These are phyloP conservation scores for Astraeus odoratus DNA, from an alignment of 768 basidiomycete genomes.

Conservation along the genomic window DNA sequence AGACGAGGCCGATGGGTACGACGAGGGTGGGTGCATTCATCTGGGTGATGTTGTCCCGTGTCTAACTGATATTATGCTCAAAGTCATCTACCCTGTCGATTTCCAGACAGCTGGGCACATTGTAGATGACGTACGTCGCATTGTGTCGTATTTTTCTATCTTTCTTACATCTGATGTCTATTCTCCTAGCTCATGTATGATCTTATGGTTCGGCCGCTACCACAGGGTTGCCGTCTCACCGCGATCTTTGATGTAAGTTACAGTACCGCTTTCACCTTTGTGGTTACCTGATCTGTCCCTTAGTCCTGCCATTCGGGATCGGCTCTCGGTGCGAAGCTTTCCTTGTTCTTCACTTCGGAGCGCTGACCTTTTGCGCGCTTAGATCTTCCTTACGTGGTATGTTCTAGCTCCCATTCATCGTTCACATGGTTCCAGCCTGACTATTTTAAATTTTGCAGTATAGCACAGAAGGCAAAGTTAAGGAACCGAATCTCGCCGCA, in stretches of 20 bases:
- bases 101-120: conserved; percentile 64
- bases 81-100: conserved; percentile 86
- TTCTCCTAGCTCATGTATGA: conserved; percentile 56
- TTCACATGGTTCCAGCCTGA: conserved; percentile 46
- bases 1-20: conserved; percentile 78
- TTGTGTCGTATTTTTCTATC: not conserved
- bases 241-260: conserved; percentile 65
- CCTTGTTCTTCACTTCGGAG: not conserved
- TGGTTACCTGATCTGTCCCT: conserved; percentile 1
- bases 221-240: conserved; percentile 84
- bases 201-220: conserved; percentile 75
- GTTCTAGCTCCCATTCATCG: conserved; percentile 42
- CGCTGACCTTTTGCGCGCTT: not conserved
- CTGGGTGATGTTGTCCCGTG: conserved; percentile 6
- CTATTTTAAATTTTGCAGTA: conserved; percentile 41
- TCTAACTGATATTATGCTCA: not conserved
- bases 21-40: conserved; percentile 66
- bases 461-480: conserved; percentile 91
- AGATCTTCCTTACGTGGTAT: conserved; percentile 1
- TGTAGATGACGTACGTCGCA: conserved; percentile 74
- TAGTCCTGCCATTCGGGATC: conserved; percentile 91
- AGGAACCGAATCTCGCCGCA: conserved; percentile 84
- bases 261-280: not conserved
- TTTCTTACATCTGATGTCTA: conserved; percentile 2
- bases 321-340: conserved; percentile 51